Conservation (phyloP, 257 asterid genomes). For the Henckelia pumila region DNA sequence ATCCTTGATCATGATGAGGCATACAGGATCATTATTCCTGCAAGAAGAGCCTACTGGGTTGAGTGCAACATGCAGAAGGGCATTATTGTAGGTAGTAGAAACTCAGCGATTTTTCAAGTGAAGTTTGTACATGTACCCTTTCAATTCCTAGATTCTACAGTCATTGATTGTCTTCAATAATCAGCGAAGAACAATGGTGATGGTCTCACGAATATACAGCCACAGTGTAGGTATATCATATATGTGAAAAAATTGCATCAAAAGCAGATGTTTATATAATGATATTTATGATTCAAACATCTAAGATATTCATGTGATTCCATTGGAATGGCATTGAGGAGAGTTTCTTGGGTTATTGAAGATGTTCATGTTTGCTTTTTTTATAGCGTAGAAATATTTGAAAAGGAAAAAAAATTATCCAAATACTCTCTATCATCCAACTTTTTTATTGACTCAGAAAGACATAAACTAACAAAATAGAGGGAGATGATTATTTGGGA, state of each 20-base stretch:
- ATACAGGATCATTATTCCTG: background rate
- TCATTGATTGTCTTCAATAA: background rate
- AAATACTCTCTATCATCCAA: too few species aligned
- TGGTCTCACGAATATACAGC: background rate
- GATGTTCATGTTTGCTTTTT: too few species aligned
- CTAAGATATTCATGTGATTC: background rate
- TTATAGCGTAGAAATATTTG: too few species aligned
- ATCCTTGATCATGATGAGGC: background rate
- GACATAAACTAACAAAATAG: too few species aligned
- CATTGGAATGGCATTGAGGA: background rate
- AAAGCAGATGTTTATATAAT: background rate
- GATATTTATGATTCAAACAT: background rate
- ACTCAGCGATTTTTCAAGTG: background rate
- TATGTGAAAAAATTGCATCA: slow-evolving; percentile 9
- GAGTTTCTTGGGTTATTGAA: too few species aligned
- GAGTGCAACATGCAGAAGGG: background rate
- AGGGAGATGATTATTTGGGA: too few species aligned
- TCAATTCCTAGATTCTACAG: background rate
- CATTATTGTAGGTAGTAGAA: too few species aligned
- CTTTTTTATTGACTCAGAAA: too few species aligned
- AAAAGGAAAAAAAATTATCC: too few species aligned
- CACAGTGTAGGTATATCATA: too few species aligned
- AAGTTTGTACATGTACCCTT: background rate
- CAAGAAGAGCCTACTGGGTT: background rate
- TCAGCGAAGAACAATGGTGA: background rate